These are phyloP conservation scores for Diaporthe citri DNA, from an alignment of 2,329 filamentous ascomycete species.

Conservation along the genomic window DNA sequence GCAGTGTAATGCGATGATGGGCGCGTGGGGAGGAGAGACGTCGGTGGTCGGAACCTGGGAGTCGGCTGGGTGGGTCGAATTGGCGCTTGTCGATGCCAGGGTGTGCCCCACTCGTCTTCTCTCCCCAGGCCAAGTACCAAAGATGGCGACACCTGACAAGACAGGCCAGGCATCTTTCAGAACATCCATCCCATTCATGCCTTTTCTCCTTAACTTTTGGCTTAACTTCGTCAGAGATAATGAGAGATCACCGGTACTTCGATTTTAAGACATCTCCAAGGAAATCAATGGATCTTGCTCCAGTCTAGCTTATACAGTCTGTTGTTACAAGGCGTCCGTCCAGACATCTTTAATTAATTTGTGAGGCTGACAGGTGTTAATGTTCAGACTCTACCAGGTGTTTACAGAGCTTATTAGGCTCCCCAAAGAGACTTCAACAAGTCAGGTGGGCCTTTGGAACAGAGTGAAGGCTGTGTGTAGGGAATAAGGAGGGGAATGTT, in stretches of 20 bases:
- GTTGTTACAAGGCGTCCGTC: no score
- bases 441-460: not conserved
- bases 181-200: not conserved
- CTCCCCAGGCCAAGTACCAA: not conserved
- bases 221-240: not conserved
- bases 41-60: conserved; percentile 23
- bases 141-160: not conserved
- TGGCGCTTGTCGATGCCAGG: conserved; percentile 17
- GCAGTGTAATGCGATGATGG: conserved; percentile 27
- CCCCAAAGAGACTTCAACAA: not conserved
- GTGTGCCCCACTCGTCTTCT: conserved; percentile 5
- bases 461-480: not conserved
- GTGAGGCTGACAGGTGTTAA: not conserved
- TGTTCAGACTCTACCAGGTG: not conserved
- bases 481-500: not conserved
- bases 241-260: not conserved
- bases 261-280: not conserved
- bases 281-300: not conserved
- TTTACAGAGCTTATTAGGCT: not conserved
- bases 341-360: no score
- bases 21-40: conserved; percentile 29
- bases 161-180: not conserved
- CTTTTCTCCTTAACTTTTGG: not conserved
- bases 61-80: conserved; percentile 18
- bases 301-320: not conserved